Evolutionary conservation across 1,284 basidiomycete genomes (phyloP).

Genomic region (Melanopsichium pennsylvanicum): DNA sequence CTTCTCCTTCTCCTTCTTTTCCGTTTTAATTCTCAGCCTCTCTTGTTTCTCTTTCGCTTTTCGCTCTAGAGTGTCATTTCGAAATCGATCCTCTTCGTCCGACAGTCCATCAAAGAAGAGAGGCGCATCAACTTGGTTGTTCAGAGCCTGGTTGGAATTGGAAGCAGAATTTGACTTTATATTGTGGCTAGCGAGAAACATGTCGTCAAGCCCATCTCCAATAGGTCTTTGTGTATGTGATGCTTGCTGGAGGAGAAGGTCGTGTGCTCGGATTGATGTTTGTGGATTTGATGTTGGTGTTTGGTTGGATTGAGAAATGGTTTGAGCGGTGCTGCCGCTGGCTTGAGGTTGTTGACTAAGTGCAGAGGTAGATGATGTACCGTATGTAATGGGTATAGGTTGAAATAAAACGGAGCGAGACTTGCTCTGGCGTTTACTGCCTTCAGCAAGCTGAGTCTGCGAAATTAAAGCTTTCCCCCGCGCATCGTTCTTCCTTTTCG

Average conservation of each 20-base stretch:
- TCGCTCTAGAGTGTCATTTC: background rate
- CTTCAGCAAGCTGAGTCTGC: too few species aligned
- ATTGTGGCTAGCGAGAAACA: slow-evolving; percentile 12
- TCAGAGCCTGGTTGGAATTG: too few species aligned
- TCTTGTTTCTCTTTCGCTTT: background rate
- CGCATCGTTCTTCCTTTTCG: too few species aligned
- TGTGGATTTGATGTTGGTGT: too few species aligned
- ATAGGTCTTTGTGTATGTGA: too few species aligned
- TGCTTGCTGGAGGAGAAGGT: too few species aligned
- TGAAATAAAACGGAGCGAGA: background rate
- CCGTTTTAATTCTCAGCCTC: background rate
- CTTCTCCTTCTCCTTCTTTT: background rate
- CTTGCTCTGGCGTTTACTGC: background rate
- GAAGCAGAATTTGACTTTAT: too few species aligned
- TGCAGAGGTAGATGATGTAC: background rate
- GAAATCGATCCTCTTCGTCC: slow-evolving; percentile 13
- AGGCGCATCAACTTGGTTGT: slow-evolving; percentile 1
- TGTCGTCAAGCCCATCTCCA: slow-evolving; percentile 17
- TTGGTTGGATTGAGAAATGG: too few species aligned
- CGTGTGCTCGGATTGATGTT: too few species aligned
- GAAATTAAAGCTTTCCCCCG: too few species aligned
- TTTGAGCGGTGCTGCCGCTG: too few species aligned
- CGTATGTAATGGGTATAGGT: background rate
- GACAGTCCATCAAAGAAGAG: slow-evolving; percentile 16
- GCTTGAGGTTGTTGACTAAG: background rate